Conservation (phyloP, 306 rosid genomes). For the Rubus parviflorus region DNA sequence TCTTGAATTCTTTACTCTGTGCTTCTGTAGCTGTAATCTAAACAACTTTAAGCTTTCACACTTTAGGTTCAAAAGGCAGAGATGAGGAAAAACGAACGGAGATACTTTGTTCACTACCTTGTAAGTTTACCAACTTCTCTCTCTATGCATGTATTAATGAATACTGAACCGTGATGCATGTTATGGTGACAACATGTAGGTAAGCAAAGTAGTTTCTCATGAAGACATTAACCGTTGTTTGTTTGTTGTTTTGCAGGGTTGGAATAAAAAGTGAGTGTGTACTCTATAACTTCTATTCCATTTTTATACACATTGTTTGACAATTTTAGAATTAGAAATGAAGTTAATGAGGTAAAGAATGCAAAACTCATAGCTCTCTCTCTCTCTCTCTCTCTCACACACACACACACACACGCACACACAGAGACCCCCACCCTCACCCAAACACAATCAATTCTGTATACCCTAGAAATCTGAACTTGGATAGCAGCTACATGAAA, state of each 20-base stretch:
- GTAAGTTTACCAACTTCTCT: constrained; percentile 51
- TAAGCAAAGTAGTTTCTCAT: constrained; percentile 8
- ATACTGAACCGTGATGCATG: not conserved
- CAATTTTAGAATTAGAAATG: constrained; percentile 16
- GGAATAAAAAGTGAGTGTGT: constrained; percentile 96
- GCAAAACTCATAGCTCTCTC: constrained; percentile 3
- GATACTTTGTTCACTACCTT: constrained; percentile 94
- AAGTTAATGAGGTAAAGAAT: constrained; percentile 18
- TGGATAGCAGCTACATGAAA: not conserved
- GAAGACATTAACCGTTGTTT: constrained; percentile 9
- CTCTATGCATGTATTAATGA: not conserved
- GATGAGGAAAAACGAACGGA: constrained; percentile 80
- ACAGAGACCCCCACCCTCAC: not conserved
- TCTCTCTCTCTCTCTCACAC: not conserved
- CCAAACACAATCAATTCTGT: not conserved
- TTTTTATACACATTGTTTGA: constrained; percentile 29
- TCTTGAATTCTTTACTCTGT: not conserved
- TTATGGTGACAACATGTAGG: not conserved
- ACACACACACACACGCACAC: not conserved
- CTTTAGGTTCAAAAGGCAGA: constrained; percentile 85
- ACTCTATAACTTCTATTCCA: not conserved
- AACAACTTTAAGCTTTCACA: constrained; percentile 21
- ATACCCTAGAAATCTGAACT: not conserved
- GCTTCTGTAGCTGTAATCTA: not conserved
- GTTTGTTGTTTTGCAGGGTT: constrained; percentile 82